Conservation (phyloP, 768 basidiomycete genomes). For the Thelephora ganbajun region DNA sequence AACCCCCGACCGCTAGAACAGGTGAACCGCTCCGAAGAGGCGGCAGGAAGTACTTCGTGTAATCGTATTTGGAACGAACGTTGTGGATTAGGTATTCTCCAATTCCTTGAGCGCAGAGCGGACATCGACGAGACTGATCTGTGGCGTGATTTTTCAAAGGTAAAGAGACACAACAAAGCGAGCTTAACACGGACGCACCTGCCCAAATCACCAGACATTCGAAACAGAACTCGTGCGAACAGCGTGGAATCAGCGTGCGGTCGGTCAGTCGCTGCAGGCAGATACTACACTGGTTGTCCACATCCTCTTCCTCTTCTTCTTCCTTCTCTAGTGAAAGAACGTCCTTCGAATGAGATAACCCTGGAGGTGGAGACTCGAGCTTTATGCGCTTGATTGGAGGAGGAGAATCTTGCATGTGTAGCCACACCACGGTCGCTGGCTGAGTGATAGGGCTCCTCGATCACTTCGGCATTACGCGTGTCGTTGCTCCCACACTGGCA, state of each 20-base stretch:
- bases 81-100: constrained; percentile 70
- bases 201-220: constrained; percentile 49
- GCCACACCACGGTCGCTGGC: too few species aligned
- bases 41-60: constrained; percentile 64
- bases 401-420: not conserved
- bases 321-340: not conserved
- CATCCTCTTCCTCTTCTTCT: constrained; percentile 20
- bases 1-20: constrained; percentile 17
- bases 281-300: constrained; percentile 66
- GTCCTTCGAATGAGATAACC: not conserved
- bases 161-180: not conserved
- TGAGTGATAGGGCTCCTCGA: too few species aligned
- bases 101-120: constrained; percentile 54
- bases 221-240: constrained; percentile 91
- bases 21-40: constrained; percentile 44
- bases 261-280: constrained; percentile 71
- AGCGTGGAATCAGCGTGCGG: constrained; percentile 68
- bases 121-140: constrained; percentile 73
- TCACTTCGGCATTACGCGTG: too few species aligned
- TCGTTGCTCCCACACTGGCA: too few species aligned
- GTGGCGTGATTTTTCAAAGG: constrained; percentile 1
- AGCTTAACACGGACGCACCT: not conserved
- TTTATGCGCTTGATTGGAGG: constrained; percentile 10
- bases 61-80: constrained; percentile 67
- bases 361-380: constrained; percentile 5